Evolutionary conservation across 257 asterid species (phyloP).

Genomic region (Leptodermis oblonga): DNA sequence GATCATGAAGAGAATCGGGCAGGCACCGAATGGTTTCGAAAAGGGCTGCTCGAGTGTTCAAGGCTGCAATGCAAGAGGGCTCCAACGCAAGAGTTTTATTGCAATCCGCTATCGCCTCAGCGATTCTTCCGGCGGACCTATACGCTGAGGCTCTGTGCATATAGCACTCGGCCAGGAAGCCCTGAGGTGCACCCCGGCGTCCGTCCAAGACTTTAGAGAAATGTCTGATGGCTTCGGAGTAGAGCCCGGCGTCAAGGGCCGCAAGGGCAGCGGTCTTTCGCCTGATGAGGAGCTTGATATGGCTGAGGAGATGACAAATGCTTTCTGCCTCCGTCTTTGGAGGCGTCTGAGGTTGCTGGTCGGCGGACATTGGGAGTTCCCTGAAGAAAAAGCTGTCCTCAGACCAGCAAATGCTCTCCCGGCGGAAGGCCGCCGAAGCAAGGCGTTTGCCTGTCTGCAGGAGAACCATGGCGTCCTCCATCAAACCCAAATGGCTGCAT

Average conservation of each 20-base stretch:
- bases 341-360: conserved; percentile 27
- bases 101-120: conserved; percentile 61
- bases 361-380: conserved; percentile 44
- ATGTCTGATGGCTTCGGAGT: conserved; percentile 55
- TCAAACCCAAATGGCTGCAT: conserved; percentile 84
- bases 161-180: conserved; percentile 60
- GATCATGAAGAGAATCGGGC: conserved; percentile 88
- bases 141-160: conserved; percentile 60
- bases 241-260: conserved; percentile 63
- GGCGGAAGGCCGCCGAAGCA: conserved; percentile 85
- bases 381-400: conserved; percentile 71
- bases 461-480: conserved; percentile 95
- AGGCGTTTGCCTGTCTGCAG: conserved; percentile 91
- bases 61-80: conserved; percentile 74
- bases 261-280: conserved; percentile 67
- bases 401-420: conserved; percentile 76
- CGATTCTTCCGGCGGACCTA: conserved; percentile 47
- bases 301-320: conserved; percentile 51
- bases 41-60: conserved; percentile 61
- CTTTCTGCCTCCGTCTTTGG: conserved; percentile 43
- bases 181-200: conserved; percentile 65
- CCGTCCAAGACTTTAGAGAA: conserved; percentile 63
- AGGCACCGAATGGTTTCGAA: conserved; percentile 71
- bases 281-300: conserved; percentile 59
- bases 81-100: conserved; percentile 73